Conservation (phyloP, 805 yeast species). For the Pichia thaimueangensis region DNA sequence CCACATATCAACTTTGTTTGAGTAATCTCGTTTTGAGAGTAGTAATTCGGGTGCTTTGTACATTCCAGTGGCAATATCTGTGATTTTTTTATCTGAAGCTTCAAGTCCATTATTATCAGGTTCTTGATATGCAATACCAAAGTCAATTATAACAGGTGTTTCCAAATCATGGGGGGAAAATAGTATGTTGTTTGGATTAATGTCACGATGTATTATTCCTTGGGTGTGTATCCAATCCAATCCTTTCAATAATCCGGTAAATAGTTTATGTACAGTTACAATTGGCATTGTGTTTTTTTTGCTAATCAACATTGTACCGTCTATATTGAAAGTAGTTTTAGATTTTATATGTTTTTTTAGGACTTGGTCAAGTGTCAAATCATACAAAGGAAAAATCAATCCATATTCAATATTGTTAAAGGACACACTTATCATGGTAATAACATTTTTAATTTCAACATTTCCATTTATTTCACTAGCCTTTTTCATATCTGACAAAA, state of each 20-base stretch:
- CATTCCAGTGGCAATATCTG: constrained; percentile 60
- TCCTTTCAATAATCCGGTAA: constrained; percentile 38
- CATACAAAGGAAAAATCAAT: constrained; percentile 37
- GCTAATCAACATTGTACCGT: constrained; percentile 14
- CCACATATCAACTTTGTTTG: constrained; percentile 63
- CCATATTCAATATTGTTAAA: constrained; percentile 30
- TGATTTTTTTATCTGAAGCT: constrained; percentile 34
- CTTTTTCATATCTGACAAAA: constrained; percentile 26
- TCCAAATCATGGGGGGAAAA: constrained; percentile 21
- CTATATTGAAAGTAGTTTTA: constrained; percentile 18
- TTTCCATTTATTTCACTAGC: neutral
- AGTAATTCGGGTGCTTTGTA: constrained; percentile 74
- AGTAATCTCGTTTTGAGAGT: constrained; percentile 51
- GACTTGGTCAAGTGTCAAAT: constrained; percentile 31
- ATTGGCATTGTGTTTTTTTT: constrained; percentile 15
- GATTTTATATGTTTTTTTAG: constrained; percentile 30
- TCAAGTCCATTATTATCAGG: constrained; percentile 68
- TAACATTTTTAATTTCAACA: constrained; percentile 9
- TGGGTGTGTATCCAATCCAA: constrained; percentile 59
- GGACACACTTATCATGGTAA: constrained; percentile 13
- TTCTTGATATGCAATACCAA: constrained; percentile 33
- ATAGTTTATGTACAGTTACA: constrained; percentile 23
- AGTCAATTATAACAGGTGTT: constrained; percentile 34
- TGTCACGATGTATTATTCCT: constrained; percentile 65
- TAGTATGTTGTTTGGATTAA: constrained; percentile 64